Conservation (phyloP, 2,329 filamentous ascomycete genomes). For the Sodiomyces alkalinus region DNA sequence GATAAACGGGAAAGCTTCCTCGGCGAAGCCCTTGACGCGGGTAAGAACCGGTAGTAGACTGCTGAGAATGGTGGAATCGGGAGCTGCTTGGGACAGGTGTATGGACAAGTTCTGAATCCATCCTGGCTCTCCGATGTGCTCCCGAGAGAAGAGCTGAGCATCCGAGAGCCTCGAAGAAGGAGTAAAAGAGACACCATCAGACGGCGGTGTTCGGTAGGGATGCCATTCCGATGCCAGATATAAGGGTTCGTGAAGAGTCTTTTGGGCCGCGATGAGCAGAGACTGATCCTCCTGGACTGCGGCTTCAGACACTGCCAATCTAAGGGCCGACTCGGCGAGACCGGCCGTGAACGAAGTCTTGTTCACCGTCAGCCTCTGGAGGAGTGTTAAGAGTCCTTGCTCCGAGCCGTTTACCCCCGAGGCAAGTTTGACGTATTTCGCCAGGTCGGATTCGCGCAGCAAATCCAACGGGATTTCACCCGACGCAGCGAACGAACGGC, state of each 20-base stretch:
- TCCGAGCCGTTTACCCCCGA: constrained; percentile 42
- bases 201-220: constrained; percentile 37
- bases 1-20: constrained; percentile 66
- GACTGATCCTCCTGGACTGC: constrained; percentile 27
- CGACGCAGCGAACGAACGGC: constrained; percentile 66
- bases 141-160: constrained; percentile 18
- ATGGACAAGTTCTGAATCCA: constrained; percentile 52
- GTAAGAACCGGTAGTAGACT: constrained; percentile 52
- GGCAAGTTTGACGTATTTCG: constrained; percentile 30
- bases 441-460: constrained; percentile 42
- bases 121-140: constrained; percentile 25
- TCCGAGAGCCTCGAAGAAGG: constrained; percentile 9
- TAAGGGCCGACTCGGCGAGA: constrained; percentile 43
- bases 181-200: constrained; percentile 23
- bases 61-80: constrained; percentile 51
- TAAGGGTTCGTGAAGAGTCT: constrained; percentile 34
- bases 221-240: constrained; percentile 41
- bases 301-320: constrained; percentile 40
- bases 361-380: constrained; percentile 46
- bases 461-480: constrained; percentile 50
- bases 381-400: constrained; percentile 42
- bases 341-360: constrained; percentile 40
- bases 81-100: constrained; percentile 42
- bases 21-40: constrained; percentile 53
- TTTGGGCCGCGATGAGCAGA: constrained; percentile 34